phyloP scores from a whole-genome alignment of 192 early-diverging fungal species.

The Podila clonocystis region DNA sequence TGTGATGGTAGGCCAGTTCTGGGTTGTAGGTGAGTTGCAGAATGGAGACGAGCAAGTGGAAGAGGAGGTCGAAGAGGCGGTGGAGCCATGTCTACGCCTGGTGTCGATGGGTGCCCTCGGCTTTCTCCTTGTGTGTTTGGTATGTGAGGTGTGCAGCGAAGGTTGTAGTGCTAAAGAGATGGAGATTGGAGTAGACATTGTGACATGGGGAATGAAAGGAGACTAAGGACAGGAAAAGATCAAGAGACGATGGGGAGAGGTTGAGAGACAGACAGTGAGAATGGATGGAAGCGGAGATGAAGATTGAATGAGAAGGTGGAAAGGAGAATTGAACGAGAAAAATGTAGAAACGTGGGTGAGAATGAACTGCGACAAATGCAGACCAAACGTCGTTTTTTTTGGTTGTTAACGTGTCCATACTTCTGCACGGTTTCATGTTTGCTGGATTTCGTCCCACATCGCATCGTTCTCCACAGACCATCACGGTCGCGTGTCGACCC shows the following conservation, averaged over 20 bases:
- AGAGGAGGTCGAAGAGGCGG: not conserved
- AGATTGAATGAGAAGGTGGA: not conserved
- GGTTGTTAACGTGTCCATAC: too few relatives aligned
- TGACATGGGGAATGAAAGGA: not conserved
- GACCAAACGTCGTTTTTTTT: too few relatives aligned
- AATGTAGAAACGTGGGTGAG: too few relatives aligned
- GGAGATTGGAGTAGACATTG: not conserved
- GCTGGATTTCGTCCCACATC: too few relatives aligned
- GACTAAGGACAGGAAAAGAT: not conserved
- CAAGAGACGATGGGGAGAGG: not conserved
- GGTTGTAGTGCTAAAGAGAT: not conserved
- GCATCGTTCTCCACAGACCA: too few relatives aligned
- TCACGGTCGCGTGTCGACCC: too few relatives aligned
- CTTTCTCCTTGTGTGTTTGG: not conserved
- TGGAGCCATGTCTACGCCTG: not conserved
- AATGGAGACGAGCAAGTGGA: not conserved
- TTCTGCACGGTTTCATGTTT: too few relatives aligned
- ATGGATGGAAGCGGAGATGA: not conserved
- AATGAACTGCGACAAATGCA: too few relatives aligned
- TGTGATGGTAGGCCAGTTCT: not conserved
- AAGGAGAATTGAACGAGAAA: not conserved
- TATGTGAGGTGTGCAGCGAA: not conserved
- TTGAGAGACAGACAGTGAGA: not conserved
- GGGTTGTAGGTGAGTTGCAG: not conserved
- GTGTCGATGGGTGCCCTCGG: not conserved